A percentile compares a stretch with the other conserved stretches of the same genome.
Evolutionary conservation across 169 alveolate species (phyloP).

Genomic region (Plasmodium fragile): DNA sequence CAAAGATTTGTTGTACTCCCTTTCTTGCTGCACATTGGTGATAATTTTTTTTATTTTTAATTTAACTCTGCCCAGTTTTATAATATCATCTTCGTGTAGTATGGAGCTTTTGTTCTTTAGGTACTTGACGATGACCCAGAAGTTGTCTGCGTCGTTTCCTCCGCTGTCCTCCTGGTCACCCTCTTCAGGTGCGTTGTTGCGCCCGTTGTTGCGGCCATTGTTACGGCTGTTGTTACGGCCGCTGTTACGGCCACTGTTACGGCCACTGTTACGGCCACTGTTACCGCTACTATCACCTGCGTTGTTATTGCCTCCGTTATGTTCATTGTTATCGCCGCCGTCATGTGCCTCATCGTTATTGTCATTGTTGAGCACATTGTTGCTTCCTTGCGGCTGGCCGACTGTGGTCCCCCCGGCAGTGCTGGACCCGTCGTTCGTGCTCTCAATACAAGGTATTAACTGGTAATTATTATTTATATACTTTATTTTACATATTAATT

Average conservation of each 20-base stretch:
- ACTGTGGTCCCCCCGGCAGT: not conserved
- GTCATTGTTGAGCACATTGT: not conserved
- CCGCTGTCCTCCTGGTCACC: not conserved
- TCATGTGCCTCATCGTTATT: not conserved
- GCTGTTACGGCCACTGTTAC: not conserved
- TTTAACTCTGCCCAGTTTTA: conserved; percentile 81
- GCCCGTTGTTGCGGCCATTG: not conserved
- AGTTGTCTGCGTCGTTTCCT: conserved; percentile 55
- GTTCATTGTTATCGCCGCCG: conserved; percentile 12
- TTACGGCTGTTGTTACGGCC: not conserved
- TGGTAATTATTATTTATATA: conserved; percentile 63
- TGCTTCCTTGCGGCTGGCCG: not conserved
- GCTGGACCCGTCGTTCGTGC: conserved; percentile 7
- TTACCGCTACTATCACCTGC: not conserved
- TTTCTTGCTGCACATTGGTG: conserved; percentile 76
- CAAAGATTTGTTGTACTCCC: conserved; percentile 56
- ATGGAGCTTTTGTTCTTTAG: conserved; percentile 75
- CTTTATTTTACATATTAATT: conserved; percentile 56
- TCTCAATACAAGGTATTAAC: conserved; percentile 51
- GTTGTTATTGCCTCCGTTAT: not conserved
- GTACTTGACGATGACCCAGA: conserved; percentile 79
- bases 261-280: not conserved
- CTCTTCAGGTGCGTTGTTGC: not conserved
- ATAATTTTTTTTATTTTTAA: conserved; percentile 81
- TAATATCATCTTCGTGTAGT: conserved; percentile 79